Evolutionary conservation across 2,329 filamentous ascomycete species (phyloP), one percentile per base, ranked within the genome.

Genomic region (Rhinocladiella similis): DNA sequence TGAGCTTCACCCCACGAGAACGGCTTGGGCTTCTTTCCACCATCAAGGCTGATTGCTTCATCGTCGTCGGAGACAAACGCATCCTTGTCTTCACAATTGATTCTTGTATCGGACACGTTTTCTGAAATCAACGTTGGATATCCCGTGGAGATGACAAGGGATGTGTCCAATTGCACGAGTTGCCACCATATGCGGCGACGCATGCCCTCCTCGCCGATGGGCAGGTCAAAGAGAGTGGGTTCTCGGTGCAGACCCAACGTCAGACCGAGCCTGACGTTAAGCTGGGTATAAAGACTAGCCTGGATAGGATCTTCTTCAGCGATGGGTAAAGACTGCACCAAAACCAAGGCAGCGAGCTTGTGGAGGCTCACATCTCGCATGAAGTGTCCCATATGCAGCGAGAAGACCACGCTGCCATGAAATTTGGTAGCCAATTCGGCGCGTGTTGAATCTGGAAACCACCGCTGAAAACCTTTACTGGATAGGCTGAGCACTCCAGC

Each of bases 111-210:
- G 70, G 75, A 79, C 38, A 75, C 78, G 47, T 73, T 73, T 51
- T 79, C 76, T 36, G 77, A 75, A 13, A 79, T 73, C 20, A 78
- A 64, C 7, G 77, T 76, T 5, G 76, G 76, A 12, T 79, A 66
- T 1, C 77, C 77, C 47, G 75, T 77, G 3, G 77, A 76, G 68
- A 79, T 77, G 1, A 77, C 73, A n/a, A 79, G 73, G 71, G n/a
- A 75, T 68, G 59, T 75, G 65, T 88, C 85, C 0, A 88, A 70
- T 16, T 84, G 73, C 63, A 68, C 68, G 16, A 74, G 55, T 29
- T 58, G 55, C 69, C 71, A 73, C 73, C 73, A 75, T 1, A 70
- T 58, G n/a, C 69, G 66, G 45, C 73, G 69, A 39, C 71, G 67
- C 62, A 70, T 70, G 29, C 73, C 69, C 29, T 69, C 64, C 27